phyloP scores from a whole-genome alignment of 495 filamentous ascomycete genomes.

The Penicillium angulare region DNA sequence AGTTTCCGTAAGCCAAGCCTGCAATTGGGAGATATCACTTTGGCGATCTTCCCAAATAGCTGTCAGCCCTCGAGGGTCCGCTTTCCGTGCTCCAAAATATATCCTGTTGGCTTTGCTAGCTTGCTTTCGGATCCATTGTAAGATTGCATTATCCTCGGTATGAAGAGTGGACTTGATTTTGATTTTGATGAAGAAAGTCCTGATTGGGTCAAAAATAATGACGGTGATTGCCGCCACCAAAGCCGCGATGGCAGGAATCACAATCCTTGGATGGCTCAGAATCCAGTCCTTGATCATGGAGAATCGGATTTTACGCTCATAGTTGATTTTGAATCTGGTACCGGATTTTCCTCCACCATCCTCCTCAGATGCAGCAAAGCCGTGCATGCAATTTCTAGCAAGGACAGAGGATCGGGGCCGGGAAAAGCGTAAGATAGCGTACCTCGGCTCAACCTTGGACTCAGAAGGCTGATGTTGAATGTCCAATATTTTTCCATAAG shows the following conservation, averaged over 20 bases:
- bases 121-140: conserved; percentile 78
- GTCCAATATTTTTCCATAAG: conserved; percentile 83
- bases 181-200: conserved; percentile 86
- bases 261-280: conserved; percentile 81
- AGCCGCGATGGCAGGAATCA: conserved; percentile 78
- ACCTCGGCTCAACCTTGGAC: conserved; percentile 78
- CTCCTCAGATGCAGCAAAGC: conserved; percentile 63
- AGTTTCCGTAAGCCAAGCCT: conserved; percentile 83
- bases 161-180: conserved; percentile 79
- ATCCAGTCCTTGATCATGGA: conserved; percentile 88
- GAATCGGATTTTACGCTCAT: conserved; percentile 70
- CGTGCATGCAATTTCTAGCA: conserved; percentile 92
- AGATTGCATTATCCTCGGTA: conserved; percentile 64
- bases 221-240: conserved; percentile 81
- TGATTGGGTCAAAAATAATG: conserved; percentile 87
- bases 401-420: conserved; percentile 71
- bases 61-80: conserved; percentile 67
- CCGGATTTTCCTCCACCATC: conserved; percentile 70
- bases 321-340: conserved; percentile 74
- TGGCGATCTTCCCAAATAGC: conserved; percentile 89
- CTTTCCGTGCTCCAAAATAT: conserved; percentile 49
- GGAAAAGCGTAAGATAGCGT: conserved; percentile 73
- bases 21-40: conserved; percentile 73
- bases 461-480: conserved; percentile 76
- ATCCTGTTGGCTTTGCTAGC: conserved; percentile 67